Percentiles rank a stretch among this genome's conserved stretches.
Conservation (phyloP, 495 filamentous ascomycete species). For the Aspergillus asperescens region DNA sequence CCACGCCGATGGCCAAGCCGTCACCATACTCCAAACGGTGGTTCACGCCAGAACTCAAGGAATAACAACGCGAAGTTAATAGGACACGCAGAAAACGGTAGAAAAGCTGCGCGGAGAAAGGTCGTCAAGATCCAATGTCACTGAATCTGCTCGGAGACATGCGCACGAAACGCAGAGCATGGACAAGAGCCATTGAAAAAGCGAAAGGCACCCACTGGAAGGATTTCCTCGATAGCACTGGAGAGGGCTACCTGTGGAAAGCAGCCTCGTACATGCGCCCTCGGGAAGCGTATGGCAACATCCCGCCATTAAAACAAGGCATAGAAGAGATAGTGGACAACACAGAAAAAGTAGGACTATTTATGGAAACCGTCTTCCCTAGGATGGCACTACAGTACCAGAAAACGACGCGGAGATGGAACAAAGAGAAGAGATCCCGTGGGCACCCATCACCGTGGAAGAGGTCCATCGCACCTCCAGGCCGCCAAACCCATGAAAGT, state of each 20-base stretch:
- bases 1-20: conserved; percentile 6
- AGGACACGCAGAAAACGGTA: conserved; percentile 16
- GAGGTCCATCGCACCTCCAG: conserved; percentile 21
- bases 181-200: conserved; percentile 19
- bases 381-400: conserved; percentile 10
- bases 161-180: conserved; percentile 14
- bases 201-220: conserved; percentile 18
- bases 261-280: conserved; percentile 25
- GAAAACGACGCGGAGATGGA: too few species aligned
- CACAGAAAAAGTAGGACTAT: conserved; percentile 20
- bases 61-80: conserved; percentile 19
- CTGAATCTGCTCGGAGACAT: conserved; percentile 1
- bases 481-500: conserved; percentile 20
- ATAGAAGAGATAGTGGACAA: conserved; percentile 16
- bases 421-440: too few species aligned
- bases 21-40: conserved; percentile 22
- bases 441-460: conserved; percentile 20
- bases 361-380: conserved; percentile 27
- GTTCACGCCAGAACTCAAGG: conserved; percentile 24
- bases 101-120: conserved; percentile 9
- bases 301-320: conserved; percentile 14
- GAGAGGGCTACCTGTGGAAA: conserved; percentile 22
- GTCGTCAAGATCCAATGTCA: conserved; percentile 6
- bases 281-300: conserved; percentile 16
- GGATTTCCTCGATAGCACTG: conserved; percentile 19